A percentile compares a stretch with the other conserved stretches of the same genome.
Evolutionary conservation across 192 early-diverging fungal genomes (phyloP).

Genomic region (Coemansia sp.): DNA sequence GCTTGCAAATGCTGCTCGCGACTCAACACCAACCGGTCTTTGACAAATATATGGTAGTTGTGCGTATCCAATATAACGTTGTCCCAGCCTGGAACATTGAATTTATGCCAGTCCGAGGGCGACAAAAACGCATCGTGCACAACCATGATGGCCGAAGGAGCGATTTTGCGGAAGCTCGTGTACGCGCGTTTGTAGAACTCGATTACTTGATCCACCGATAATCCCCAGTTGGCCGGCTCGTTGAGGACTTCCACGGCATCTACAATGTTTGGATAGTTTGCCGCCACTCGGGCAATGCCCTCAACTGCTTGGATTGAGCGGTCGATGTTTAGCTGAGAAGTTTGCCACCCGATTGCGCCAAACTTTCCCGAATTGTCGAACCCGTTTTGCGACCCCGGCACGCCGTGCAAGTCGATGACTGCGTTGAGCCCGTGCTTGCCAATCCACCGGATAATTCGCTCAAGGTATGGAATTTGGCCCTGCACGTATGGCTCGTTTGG

Average conservation of each 20-base stretch:
- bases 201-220: conserved; percentile 34
- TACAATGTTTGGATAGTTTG: conserved; percentile 40
- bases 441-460: conserved; percentile 43
- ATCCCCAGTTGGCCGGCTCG: conserved; percentile 54
- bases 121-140: conserved; percentile 54
- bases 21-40: conserved; percentile 29
- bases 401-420: conserved; percentile 61
- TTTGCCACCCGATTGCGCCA: conserved; percentile 54
- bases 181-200: conserved; percentile 50
- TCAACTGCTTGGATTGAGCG: conserved; percentile 57
- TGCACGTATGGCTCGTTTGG: conserved; percentile 58
- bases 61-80: conserved; percentile 55
- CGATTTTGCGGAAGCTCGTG: conserved; percentile 38
- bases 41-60: conserved; percentile 57
- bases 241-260: conserved; percentile 51
- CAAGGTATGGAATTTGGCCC: conserved; percentile 44
- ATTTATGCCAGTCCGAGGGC: conserved; percentile 35
- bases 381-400: conserved; percentile 65
- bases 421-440: conserved; percentile 56
- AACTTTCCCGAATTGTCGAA: conserved; percentile 59
- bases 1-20: conserved; percentile 35
- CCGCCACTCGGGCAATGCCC: conserved; percentile 49
- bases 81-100: conserved; percentile 48
- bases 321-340: conserved; percentile 52
- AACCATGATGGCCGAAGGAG: conserved; percentile 31